These are phyloP conservation scores for Suillus variegatus DNA, from an alignment of 768 basidiomycete genomes.

Conservation along the genomic window DNA sequence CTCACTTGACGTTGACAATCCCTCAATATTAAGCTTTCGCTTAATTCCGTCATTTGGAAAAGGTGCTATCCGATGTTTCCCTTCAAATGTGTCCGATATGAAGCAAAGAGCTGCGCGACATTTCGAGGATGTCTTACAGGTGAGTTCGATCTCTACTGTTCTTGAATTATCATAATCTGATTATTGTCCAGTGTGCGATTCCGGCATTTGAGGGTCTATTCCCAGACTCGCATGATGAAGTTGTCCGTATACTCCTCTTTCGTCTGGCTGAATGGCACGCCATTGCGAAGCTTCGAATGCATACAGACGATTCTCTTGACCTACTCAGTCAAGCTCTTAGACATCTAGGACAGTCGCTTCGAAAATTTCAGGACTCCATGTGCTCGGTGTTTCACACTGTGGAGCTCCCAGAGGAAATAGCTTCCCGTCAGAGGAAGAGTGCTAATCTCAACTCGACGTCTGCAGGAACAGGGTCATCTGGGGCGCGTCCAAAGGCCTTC, in stretches of 20 bases:
- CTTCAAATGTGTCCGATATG: conserved; percentile 37
- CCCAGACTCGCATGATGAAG: conserved; percentile 21
- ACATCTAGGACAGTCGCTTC: background rate
- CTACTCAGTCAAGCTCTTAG: background rate
- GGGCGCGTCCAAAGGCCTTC: conserved; percentile 6
- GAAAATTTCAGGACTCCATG: background rate
- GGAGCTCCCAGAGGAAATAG: conserved; percentile 23
- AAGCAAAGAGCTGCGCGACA: conserved; percentile 27
- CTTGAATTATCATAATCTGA: background rate
- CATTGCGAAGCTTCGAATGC: conserved; percentile 8
- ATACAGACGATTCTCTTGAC: conserved; percentile 1
- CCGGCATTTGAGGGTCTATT: conserved; percentile 43
- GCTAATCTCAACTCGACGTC: background rate
- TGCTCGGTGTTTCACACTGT: conserved; percentile 14
- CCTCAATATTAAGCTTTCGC: conserved; percentile 11
- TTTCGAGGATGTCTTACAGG: conserved; percentile 19
- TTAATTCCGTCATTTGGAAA: conserved; percentile 19
- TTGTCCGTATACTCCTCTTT: conserved; percentile 26
- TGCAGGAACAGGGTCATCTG: background rate
- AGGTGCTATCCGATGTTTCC: conserved; percentile 37
- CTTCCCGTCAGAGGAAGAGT: conserved; percentile 12
- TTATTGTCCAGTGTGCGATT: conserved; percentile 31
- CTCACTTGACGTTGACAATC: background rate
- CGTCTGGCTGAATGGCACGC: conserved; percentile 19
- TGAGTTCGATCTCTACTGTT: background rate